Conservation (phyloP, 192 early-diverging fungal genomes). For the Coemansia sp. region DNA sequence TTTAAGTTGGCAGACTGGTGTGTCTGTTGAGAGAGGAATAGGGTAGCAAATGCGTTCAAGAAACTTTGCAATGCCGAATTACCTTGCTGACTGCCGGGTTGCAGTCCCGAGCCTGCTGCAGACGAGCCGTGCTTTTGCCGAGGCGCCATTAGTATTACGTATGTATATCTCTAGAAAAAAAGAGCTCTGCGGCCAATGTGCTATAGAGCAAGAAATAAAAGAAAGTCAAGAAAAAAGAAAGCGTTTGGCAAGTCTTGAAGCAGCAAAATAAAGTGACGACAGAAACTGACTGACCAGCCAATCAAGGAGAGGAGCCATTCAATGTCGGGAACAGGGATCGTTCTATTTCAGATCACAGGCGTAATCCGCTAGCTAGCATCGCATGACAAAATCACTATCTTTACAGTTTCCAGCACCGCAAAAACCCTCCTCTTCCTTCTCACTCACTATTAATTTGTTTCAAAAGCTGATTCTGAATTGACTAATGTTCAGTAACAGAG, state of each 20-base stretch:
- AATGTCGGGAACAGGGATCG: too few species aligned
- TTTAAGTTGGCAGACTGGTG: too few species aligned
- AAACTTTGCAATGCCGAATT: neutral
- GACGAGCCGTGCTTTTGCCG: slow-evolving; percentile 4
- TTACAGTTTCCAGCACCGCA: too few species aligned
- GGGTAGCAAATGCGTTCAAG: neutral
- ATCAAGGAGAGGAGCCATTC: neutral
- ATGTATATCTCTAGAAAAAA: neutral
- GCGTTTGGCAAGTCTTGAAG: neutral
- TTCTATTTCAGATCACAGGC: too few species aligned
- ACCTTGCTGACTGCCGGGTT: slow-evolving; percentile 1
- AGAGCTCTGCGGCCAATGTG: neutral
- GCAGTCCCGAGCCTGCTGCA: neutral
- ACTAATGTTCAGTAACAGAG: neutral
- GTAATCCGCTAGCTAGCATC: too few species aligned
- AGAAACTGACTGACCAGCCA: neutral
- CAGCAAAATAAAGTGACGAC: slow-evolving; percentile 1
- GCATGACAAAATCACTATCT: too few species aligned
- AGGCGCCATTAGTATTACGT: slow-evolving; percentile 4
- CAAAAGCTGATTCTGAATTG: too few species aligned
- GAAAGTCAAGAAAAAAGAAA: neutral
- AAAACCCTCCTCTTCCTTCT: too few species aligned
- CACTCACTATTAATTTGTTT: too few species aligned
- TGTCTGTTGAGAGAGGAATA: too few species aligned
- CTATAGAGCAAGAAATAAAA: neutral